A percentile compares a stretch with the other conserved stretches of the same genome.
These are phyloP conservation scores for Botrytis porri DNA, from an alignment of 2,329 filamentous ascomycete species.

Conservation along the genomic window DNA sequence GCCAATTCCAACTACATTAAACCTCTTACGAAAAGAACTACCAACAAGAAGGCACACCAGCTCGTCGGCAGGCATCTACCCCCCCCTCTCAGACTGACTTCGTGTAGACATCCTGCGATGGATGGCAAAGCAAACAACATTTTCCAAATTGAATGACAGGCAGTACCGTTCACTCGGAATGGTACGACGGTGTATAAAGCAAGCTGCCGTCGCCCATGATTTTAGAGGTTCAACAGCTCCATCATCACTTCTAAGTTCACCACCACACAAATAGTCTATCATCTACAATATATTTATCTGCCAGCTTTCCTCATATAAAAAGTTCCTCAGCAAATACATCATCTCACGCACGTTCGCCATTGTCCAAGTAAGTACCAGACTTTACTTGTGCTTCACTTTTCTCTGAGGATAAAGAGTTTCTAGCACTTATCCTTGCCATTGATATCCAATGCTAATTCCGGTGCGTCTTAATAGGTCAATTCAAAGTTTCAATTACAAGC, in stretches of 20 bases:
- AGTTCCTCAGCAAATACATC: not conserved
- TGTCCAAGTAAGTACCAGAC: constrained; percentile 12
- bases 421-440: constrained; percentile 1
- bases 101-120: constrained; percentile 26
- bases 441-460: constrained; percentile 1
- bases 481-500: not conserved
- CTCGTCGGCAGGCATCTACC: constrained; percentile 27
- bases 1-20: constrained; percentile 26
- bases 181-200: constrained; percentile 37
- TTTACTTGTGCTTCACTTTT: not conserved
- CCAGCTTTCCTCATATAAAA: constrained; percentile 8
- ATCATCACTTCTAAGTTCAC: constrained; percentile 17
- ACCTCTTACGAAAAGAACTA: constrained; percentile 25
- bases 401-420: not conserved
- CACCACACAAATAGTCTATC: constrained; percentile 7
- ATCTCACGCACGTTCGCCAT: not conserved
- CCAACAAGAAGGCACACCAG: constrained; percentile 32
- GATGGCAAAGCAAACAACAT: constrained; percentile 35
- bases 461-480: constrained; percentile 1
- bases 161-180: constrained; percentile 36
- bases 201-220: constrained; percentile 31
- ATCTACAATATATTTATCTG: constrained; percentile 9
- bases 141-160: constrained; percentile 32
- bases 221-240: constrained; percentile 22
- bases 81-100: constrained; percentile 21